phyloP scores from a whole-genome alignment of 257 asterid species.

The Fraxinus excelsior region DNA sequence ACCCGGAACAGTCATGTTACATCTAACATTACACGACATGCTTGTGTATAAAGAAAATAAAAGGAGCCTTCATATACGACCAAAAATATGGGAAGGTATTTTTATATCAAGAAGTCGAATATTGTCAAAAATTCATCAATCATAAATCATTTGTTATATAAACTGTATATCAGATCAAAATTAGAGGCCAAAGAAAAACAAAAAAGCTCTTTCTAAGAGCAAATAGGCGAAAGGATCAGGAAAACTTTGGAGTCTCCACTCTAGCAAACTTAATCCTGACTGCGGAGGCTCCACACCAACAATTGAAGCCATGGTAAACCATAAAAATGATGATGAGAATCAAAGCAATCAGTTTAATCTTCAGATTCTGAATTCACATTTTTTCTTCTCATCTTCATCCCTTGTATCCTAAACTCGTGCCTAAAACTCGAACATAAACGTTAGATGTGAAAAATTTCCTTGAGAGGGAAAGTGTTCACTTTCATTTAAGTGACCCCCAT shows the following conservation, averaged over 20 bases:
- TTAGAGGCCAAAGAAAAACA: not conserved
- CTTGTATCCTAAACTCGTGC: slow-evolving; percentile 51
- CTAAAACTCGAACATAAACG: slow-evolving; percentile 21
- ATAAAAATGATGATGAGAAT: slow-evolving; percentile 38
- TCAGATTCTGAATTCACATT: slow-evolving; percentile 56
- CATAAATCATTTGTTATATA: not conserved
- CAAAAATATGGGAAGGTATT: too few species aligned
- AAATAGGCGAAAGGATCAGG: not conserved
- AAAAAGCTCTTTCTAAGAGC: not conserved
- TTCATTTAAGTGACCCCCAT: too few species aligned
- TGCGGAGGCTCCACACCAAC: slow-evolving; percentile 1
- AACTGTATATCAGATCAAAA: not conserved
- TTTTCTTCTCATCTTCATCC: slow-evolving; percentile 43
- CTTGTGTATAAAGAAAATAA: too few species aligned
- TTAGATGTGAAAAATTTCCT: not conserved
- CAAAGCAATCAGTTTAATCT: slow-evolving; percentile 36
- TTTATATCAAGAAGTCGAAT: too few species aligned
- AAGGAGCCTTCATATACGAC: too few species aligned
- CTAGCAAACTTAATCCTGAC: not conserved
- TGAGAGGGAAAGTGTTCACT: not conserved
- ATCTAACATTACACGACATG: too few species aligned
- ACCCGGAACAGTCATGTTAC: too few species aligned
- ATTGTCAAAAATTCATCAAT: not conserved
- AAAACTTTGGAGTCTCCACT: not conserved
- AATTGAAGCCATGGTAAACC: slow-evolving; percentile 46